Conservation (phyloP, 208 protist species). For the Leishmania braziliensis region DNA sequence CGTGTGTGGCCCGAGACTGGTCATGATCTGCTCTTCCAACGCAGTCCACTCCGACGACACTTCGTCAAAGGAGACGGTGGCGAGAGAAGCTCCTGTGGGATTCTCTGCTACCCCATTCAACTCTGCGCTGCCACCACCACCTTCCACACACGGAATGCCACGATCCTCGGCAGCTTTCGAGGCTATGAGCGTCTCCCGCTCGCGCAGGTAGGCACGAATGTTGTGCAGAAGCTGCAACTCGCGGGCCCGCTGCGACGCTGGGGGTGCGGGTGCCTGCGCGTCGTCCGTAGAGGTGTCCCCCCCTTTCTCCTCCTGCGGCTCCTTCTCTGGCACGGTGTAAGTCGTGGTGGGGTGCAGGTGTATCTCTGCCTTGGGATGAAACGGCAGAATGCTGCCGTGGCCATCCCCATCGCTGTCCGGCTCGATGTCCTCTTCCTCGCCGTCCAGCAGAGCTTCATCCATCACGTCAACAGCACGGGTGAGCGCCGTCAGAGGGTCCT, state of each 20-base stretch:
- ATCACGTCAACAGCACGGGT: constrained; percentile 42
- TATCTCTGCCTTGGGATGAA: constrained; percentile 13
- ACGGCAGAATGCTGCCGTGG: constrained; percentile 69
- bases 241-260: neutral
- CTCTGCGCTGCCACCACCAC: neutral
- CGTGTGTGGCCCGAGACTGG: constrained; percentile 50
- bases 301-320: neutral
- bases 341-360: neutral
- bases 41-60: constrained; percentile 43
- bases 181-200: constrained; percentile 1
- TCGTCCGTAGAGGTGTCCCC: neutral
- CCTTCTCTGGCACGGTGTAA: neutral
- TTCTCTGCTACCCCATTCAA: neutral
- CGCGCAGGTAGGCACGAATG: constrained; percentile 59
- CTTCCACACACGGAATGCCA: neutral
- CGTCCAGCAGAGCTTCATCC: constrained; percentile 65
- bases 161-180: neutral
- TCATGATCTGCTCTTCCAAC: constrained; percentile 45
- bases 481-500: constrained; percentile 53
- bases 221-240: constrained; percentile 60
- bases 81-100: neutral
- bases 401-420: constrained; percentile 86
- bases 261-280: neutral
- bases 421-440: constrained; percentile 60
- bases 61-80: constrained; percentile 8